Evolutionary conservation across 768 basidiomycete species (phyloP).

Genomic region (Mycena maculata): DNA sequence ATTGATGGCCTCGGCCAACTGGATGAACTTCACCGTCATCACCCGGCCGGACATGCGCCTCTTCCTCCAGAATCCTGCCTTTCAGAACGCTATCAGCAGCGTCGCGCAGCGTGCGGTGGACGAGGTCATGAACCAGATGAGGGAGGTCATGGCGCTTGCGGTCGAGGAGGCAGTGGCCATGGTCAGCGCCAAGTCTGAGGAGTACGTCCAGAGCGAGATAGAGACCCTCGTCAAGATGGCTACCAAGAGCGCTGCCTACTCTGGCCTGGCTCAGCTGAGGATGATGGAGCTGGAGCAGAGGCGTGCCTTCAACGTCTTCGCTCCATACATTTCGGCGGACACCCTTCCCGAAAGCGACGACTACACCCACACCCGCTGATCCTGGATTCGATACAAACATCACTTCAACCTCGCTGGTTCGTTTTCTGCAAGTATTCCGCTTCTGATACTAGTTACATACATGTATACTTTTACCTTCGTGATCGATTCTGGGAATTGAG

Average conservation of each 20-base stretch:
- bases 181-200: background rate
- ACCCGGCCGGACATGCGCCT: background rate
- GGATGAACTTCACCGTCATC: conserved; percentile 18
- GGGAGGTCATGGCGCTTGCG: background rate
- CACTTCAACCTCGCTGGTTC: too few relatives aligned
- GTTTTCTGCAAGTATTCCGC: too few relatives aligned
- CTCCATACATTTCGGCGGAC: background rate
- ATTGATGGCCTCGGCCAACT: too few relatives aligned
- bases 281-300: conserved; percentile 6
- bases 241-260: background rate
- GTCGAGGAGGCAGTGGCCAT: background rate
- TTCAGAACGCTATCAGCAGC: background rate
- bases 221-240: background rate
- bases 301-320: conserved; percentile 4
- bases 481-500: too few relatives aligned
- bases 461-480: too few relatives aligned
- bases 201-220: conserved; percentile 9
- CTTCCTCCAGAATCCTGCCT: conserved; percentile 1
- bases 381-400: too few relatives aligned
- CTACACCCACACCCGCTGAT: too few relatives aligned
- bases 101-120: conserved; percentile 4
- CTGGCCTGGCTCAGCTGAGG: background rate
- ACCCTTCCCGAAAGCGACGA: background rate
- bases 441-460: too few relatives aligned
- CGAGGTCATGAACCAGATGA: conserved; percentile 1